These are phyloP conservation scores for Aspergillus kassunensis DNA, from an alignment of 495 filamentous ascomycete genomes.

Conservation along the genomic window DNA sequence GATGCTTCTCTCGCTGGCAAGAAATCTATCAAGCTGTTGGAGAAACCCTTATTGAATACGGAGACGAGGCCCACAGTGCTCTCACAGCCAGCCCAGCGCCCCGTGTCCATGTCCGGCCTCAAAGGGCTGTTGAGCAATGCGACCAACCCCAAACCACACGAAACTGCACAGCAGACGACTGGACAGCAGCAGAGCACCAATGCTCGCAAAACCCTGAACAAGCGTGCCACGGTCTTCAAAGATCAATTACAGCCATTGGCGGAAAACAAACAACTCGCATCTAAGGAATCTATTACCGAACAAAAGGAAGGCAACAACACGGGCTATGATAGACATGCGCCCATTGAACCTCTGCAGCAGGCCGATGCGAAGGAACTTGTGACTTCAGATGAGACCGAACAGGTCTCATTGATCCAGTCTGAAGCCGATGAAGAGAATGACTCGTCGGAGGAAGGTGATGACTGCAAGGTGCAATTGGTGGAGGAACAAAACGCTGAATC, in stretches of 20 bases:
- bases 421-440: constrained; percentile 18
- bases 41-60: constrained; percentile 37
- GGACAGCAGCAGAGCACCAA: constrained; percentile 33
- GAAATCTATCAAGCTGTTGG: constrained; percentile 33
- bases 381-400: constrained; percentile 7
- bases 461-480: constrained; percentile 22
- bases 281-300: constrained; percentile 32
- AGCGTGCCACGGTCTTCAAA: constrained; percentile 66
- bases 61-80: constrained; percentile 50
- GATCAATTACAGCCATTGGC: constrained; percentile 40
- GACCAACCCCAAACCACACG: constrained; percentile 29
- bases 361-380: constrained; percentile 6
- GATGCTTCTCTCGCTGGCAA: constrained; percentile 51
- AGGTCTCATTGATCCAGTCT: constrained; percentile 10
- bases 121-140: constrained; percentile 45
- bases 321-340: background rate
- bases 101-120: constrained; percentile 45
- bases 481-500: constrained; percentile 8
- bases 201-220: constrained; percentile 47
- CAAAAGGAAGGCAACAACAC: constrained; percentile 18
- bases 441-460: constrained; percentile 24
- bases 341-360: constrained; percentile 14
- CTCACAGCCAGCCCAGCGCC: constrained; percentile 63
- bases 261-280: constrained; percentile 31
- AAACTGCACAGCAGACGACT: constrained; percentile 33